These are phyloP conservation scores for Cytospora chrysosperma DNA, from an alignment of 2,329 filamentous ascomycete genomes.

Conservation along the genomic window DNA sequence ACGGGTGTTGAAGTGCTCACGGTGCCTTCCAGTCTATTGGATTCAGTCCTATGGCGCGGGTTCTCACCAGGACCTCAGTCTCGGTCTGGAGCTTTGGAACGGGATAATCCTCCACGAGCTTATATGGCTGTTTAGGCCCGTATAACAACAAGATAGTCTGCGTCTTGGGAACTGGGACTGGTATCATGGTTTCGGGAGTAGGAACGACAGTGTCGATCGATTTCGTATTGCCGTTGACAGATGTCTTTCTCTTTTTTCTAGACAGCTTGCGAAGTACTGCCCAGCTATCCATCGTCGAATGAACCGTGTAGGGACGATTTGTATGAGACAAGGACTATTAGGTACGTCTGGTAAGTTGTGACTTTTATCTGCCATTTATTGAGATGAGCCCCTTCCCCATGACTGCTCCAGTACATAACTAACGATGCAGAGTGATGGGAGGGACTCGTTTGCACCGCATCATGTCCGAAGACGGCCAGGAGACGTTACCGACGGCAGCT, in stretches of 20 bases:
- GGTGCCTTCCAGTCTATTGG: constrained; percentile 76
- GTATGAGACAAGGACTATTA: background rate
- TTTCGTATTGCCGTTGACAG: background rate
- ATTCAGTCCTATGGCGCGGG: constrained; percentile 67
- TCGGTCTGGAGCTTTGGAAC: constrained; percentile 29
- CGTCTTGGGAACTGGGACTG: constrained; percentile 26
- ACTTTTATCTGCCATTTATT: background rate
- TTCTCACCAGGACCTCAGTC: constrained; percentile 61
- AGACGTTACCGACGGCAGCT: constrained; percentile 9
- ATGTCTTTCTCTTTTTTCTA: constrained; percentile 11
- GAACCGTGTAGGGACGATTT: background rate
- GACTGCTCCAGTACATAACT: background rate
- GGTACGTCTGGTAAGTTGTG: background rate
- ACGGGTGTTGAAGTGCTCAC: constrained; percentile 43
- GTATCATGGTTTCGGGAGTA: constrained; percentile 3
- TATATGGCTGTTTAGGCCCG: constrained; percentile 32
- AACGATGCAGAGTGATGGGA: background rate
- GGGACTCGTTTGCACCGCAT: background rate
- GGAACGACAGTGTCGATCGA: background rate
- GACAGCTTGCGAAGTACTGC: constrained; percentile 18
- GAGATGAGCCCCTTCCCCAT: background rate
- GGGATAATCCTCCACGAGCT: constrained; percentile 31
- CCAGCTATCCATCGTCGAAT: constrained; percentile 13
- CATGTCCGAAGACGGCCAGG: constrained; percentile 15
- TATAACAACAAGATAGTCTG: constrained; percentile 34